These are phyloP conservation scores for Yarrowia osloensis DNA, from an alignment of 805 yeast genomes.

Conservation along the genomic window DNA sequence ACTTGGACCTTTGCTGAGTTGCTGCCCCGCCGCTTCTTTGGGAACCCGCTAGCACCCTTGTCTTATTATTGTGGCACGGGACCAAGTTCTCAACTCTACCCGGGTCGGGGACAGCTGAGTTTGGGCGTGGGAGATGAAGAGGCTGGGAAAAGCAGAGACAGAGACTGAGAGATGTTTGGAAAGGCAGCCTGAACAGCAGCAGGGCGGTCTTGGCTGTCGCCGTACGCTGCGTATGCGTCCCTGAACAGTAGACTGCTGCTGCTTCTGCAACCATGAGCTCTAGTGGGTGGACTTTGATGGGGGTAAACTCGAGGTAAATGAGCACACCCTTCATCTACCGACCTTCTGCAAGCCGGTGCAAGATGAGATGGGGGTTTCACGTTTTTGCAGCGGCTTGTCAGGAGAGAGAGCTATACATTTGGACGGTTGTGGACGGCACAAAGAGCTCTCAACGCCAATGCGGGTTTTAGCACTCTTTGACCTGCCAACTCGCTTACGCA, in stretches of 20 bases:
- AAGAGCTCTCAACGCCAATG: neutral
- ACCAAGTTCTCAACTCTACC: constrained; percentile 8
- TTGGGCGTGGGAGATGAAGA: neutral
- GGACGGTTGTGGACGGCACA: no score
- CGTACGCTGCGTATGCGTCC: no score
- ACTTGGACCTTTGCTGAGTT: no score
- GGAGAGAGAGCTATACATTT: no score
- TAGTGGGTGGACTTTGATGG: no score
- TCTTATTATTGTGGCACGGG: neutral
- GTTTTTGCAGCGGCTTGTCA: neutral
- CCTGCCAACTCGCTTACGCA: neutral
- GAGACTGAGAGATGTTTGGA: no score
- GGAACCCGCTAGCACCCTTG: neutral
- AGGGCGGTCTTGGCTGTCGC: neutral
- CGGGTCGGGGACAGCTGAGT: constrained; percentile 23
- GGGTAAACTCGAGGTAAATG: neutral
- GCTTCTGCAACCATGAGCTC: no score
- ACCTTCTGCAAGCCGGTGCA: constrained; percentile 4
- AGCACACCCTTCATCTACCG: neutral
- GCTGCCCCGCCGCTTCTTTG: neutral
- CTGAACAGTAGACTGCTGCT: no score
- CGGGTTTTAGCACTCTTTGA: neutral
- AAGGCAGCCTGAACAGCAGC: neutral
- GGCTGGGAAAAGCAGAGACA: neutral
- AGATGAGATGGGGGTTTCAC: constrained; percentile 22